Base-by-base conservation (phyloP, 345 rosid species). In the Hevea brasiliensis region DNA sequence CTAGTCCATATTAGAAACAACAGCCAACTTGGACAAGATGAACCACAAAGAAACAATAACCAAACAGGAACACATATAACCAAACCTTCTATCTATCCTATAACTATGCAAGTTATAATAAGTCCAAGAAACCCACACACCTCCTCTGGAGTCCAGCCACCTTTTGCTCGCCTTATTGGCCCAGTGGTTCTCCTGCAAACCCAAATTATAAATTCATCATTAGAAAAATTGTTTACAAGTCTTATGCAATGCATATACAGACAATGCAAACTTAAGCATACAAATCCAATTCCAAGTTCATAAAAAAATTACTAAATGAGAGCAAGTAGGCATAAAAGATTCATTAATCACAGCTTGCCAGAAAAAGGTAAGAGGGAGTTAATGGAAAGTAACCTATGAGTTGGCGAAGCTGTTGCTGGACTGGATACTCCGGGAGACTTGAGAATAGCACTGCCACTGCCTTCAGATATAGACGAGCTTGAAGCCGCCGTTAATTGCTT, bases 101-200 rank as follows among this genome's bases (percentile, higher is more conserved):
- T 58, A 2, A 15, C 26, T 23, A 27, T 24, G 48, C 7, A 40
- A 47, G 67, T 57, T 17, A 63, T 17, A 74, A 7, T 10, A 57
- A 21, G 11, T 32, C 40, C 54, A 54, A 13, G 68, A 77, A 62
- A 48, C 71, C 37, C 37, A 53, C 74, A 61, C 66, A 92, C 98
- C 96, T 93, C 99, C 84, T 89, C 91, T 0, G 88, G 94, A 73
- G 98, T 94, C 98, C 98, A 96, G 56, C 99, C 99, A 20, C 99
- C 98, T 81, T 93, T 96, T 4, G 99, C 97, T 63, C 97, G 89
- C 84, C 99, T 88, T 54, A 96, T 90, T 67, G 98, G 99, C 17
- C 99, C 99, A 21, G 87, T 91, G 40, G 90, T 93, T 84, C 99
- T 91, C 91, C 99, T 96, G 77, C 79, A 84, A 77, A 61, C 23